Evolutionary conservation across 2,329 filamentous ascomycete genomes (phyloP), one percentile per base, ranked within the genome.

Genomic region (Aspergillus texensis): DNA sequence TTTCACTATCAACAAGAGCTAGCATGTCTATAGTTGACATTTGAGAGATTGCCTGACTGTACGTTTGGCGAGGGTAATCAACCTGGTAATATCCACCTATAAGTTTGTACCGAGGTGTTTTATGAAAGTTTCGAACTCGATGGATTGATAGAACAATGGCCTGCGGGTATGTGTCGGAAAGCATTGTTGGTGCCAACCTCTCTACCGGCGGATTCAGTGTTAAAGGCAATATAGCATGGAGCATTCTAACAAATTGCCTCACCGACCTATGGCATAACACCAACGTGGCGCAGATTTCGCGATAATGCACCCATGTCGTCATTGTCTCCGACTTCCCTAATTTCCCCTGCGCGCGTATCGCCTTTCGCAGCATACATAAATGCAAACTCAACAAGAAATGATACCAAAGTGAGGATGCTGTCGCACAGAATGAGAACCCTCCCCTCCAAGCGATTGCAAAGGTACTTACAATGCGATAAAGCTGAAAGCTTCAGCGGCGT

Each of bases 401-500:
- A 46, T 24, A 4, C 21, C 10, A 46, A 8, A 12, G n/a, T 46
- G 4, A 46, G 9, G n/a, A 46, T 16, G 11, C 43, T 46, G 43
- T 24, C 3, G 2, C 9, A 46, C 6, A 14, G 1, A 21, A 24
- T 46, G n/a, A 46, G 43, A 46, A 14, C 14, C 6, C 21, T 14
- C 6, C 8, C 41, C 41, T 24, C 6, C 9, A 46, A 46, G 9
- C 43, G 4, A 46, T 21, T 4, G 14, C 3, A 6, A 24, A 4
- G 21, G 12, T 1, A 46, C 43, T 46, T 12, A 46, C 43, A 46
- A 70, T 14, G 68, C 64, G 48, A 69, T 70, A 32, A 69, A 69
- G 32, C 62, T 65, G 39, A 70, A 70, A 28, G 67, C 63, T 34
- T 70, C 67, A 0, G 64, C 66, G 2, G 67, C 36, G 53, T 70